phyloP scores from a whole-genome alignment of 805 yeast genomes.

The Sugiyamaella floridensis region DNA sequence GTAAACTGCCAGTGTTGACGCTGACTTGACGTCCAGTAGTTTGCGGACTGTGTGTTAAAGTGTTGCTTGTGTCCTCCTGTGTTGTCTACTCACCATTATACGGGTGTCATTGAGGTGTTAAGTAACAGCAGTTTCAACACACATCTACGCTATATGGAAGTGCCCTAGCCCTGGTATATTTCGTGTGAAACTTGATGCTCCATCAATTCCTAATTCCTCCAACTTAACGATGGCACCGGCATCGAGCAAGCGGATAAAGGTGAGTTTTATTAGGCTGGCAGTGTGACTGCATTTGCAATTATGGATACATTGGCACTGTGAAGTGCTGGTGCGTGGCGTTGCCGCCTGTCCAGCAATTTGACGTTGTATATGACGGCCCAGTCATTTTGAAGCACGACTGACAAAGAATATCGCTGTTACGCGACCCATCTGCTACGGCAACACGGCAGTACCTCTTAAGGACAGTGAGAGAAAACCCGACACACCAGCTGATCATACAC shows the following conservation, averaged over 20 bases:
- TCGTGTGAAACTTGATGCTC: neutral
- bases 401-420: conserved; percentile 55
- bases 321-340: neutral
- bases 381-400: neutral
- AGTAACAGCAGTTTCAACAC: neutral
- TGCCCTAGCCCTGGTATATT: neutral
- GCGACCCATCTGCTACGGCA: conserved; percentile 77
- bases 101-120: neutral
- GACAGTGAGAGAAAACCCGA: conserved; percentile 44
- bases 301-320: neutral
- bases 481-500: conserved; percentile 88
- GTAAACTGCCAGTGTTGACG: conserved; percentile 75
- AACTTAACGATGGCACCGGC: neutral
- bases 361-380: too few relatives aligned
- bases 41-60: conserved; percentile 50
- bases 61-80: neutral
- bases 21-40: conserved; percentile 84
- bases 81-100: neutral
- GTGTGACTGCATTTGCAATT: too few relatives aligned
- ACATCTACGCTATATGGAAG: neutral
- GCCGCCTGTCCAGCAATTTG: too few relatives aligned
- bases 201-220: neutral
- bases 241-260: neutral
- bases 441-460: conserved; percentile 63
- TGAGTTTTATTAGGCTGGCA: neutral